Evolutionary conservation across 1,139 yeast species (phyloP).

Genomic region (Nakaseomyces uthaithaninus): DNA sequence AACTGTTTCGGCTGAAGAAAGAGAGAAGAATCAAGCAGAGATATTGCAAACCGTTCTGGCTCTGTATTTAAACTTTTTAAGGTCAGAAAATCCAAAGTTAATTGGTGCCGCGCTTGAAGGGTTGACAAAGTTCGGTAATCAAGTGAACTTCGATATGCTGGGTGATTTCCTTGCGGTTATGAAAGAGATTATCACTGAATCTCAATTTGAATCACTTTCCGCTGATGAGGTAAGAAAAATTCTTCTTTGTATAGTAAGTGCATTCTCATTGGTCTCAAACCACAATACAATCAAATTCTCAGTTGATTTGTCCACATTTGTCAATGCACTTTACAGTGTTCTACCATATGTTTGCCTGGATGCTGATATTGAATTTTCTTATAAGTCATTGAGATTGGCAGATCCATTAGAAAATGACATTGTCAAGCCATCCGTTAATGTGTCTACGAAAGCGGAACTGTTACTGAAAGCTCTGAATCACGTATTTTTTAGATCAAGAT

Average conservation of each 20-base stretch:
- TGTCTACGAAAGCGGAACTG: constrained; percentile 83
- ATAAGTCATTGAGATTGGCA: constrained; percentile 66
- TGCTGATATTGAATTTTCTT: constrained; percentile 78
- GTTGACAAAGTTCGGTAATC: constrained; percentile 77
- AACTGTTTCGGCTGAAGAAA: constrained; percentile 76
- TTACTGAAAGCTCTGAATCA: constrained; percentile 69
- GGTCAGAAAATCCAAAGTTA: constrained; percentile 52
- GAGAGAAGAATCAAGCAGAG: constrained; percentile 79
- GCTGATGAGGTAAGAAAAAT: constrained; percentile 53
- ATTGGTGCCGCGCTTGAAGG: constrained; percentile 91
- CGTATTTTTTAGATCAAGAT: constrained; percentile 68
- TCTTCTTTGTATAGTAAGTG: constrained; percentile 76
- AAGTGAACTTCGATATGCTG: constrained; percentile 83
- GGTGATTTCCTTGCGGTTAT: constrained; percentile 89
- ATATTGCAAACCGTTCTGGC: constrained; percentile 65
- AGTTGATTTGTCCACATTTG: constrained; percentile 62
- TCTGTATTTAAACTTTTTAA: constrained; percentile 69
- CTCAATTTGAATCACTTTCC: constrained; percentile 37
- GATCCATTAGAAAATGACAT: constrained; percentile 53
- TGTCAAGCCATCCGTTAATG: constrained; percentile 65
- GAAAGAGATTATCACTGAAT: constrained; percentile 61
- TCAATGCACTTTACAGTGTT: constrained; percentile 61
- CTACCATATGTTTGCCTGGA: constrained; percentile 64
- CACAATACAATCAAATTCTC: constrained; percentile 58
- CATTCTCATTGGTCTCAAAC: constrained; percentile 75